Conservation (phyloP, 192 early-diverging fungal species). For the Coemansia sp. region DNA sequence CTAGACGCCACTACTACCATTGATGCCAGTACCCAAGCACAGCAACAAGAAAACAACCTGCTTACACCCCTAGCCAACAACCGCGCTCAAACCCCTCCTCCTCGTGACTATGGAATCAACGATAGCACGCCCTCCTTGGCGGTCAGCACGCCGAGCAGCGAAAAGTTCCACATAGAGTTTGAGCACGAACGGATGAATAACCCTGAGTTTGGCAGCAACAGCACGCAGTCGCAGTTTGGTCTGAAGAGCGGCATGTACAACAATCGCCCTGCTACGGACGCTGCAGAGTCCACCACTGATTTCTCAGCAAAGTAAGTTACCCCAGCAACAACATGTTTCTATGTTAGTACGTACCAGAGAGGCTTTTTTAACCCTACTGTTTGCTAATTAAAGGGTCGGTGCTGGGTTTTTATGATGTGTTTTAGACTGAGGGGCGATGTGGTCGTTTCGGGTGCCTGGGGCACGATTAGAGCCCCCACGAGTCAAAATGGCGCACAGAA, state of each 20-base stretch:
- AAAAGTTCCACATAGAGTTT: constrained; percentile 33
- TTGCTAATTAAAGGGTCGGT: not conserved
- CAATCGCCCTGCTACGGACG: not conserved
- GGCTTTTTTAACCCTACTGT: not conserved
- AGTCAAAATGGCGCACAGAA: not conserved
- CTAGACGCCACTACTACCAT: constrained; percentile 15
- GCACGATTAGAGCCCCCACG: constrained; percentile 12
- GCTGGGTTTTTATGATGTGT: not conserved
- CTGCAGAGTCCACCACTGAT: constrained; percentile 21
- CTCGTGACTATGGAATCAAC: constrained; percentile 12
- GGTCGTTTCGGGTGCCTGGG: constrained; percentile 38
- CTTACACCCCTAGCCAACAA: constrained; percentile 21
- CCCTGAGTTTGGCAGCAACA: constrained; percentile 9
- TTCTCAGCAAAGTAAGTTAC: constrained; percentile 37
- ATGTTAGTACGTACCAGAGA: not conserved
- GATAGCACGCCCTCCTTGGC: constrained; percentile 36
- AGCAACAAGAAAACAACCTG: constrained; percentile 6
- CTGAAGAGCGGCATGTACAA: constrained; percentile 44
- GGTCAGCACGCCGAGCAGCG: constrained; percentile 27
- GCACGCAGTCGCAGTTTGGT: constrained; percentile 36
- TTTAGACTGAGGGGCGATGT: constrained; percentile 43
- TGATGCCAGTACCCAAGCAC: not conserved
- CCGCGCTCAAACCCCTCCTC: constrained; percentile 13
- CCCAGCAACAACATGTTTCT: not conserved
- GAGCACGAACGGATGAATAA: constrained; percentile 23